Evolutionary conservation across 1,284 basidiomycete genomes (phyloP).

Genomic region (Singerocomus inundabilis): DNA sequence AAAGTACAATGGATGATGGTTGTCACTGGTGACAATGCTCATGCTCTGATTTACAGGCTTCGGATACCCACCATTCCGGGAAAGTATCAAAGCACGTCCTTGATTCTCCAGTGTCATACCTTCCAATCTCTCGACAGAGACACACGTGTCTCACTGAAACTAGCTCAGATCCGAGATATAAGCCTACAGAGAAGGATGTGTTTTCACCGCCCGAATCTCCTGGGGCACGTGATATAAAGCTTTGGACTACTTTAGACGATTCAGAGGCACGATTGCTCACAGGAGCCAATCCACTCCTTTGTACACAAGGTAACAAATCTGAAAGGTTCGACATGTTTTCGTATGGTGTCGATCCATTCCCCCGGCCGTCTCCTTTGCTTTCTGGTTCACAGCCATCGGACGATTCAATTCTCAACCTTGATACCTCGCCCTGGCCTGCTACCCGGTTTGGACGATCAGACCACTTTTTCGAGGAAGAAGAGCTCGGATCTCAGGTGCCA

Average conservation of each 20-base stretch:
- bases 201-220: constrained; percentile 1
- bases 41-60: constrained; percentile 12
- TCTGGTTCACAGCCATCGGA: constrained; percentile 15
- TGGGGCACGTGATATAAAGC: neutral
- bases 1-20: constrained; percentile 14
- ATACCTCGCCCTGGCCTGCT: constrained; percentile 21
- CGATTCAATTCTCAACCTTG: constrained; percentile 23
- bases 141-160: neutral
- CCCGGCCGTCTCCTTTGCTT: constrained; percentile 22
- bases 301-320: neutral
- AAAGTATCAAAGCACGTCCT: neutral
- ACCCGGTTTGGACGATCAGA: neutral
- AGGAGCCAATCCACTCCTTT: neutral
- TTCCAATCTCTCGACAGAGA: neutral
- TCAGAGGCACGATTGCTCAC: neutral
- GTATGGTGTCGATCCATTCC: constrained; percentile 8
- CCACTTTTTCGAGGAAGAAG: neutral
- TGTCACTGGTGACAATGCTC: neutral
- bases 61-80: neutral
- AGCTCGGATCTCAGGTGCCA: neutral
- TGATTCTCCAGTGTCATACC: neutral
- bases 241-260: neutral
- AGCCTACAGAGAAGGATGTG: neutral
- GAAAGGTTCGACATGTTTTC: neutral
- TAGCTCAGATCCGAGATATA: neutral